phyloP scores from a whole-genome alignment of 805 yeast genomes.

The Blastobotrys chiropterorum region DNA sequence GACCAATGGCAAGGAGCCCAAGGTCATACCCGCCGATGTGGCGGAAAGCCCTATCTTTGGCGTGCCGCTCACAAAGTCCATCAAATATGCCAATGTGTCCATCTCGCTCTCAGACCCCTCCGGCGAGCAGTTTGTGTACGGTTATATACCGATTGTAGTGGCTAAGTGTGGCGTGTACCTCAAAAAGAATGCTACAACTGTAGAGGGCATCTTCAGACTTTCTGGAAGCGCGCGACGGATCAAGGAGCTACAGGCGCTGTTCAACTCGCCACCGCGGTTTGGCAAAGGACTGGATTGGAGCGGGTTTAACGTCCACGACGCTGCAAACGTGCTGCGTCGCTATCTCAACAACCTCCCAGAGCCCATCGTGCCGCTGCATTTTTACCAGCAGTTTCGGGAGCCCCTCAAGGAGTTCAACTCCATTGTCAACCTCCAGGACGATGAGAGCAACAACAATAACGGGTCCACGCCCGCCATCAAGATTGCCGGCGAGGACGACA shows the following conservation, averaged over 20 bases:
- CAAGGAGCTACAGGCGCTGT: conserved; percentile 74
- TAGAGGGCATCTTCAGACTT: conserved; percentile 89
- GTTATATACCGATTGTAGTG: conserved; percentile 86
- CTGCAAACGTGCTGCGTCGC: conserved; percentile 83
- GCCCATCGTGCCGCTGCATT: conserved; percentile 75
- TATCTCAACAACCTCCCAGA: conserved; percentile 85
- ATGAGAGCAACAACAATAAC: too few species aligned
- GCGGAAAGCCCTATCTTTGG: conserved; percentile 58
- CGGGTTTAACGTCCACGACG: conserved; percentile 93
- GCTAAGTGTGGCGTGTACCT: conserved; percentile 89
- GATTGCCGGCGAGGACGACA: background rate
- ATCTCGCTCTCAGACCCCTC: conserved; percentile 54
- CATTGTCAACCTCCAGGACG: conserved; percentile 58
- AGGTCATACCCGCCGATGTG: too few species aligned
- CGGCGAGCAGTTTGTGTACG: conserved; percentile 68
- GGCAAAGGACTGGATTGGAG: conserved; percentile 89
- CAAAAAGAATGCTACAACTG: conserved; percentile 61
- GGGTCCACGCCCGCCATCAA: conserved; percentile 3
- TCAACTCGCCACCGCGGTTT: conserved; percentile 82
- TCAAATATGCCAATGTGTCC: conserved; percentile 69
- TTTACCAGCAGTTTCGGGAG: conserved; percentile 71
- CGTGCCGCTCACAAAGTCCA: conserved; percentile 63
- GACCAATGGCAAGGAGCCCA: conserved; percentile 8
- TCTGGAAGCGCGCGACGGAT: conserved; percentile 89
- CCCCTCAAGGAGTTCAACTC: conserved; percentile 61